Conservation (phyloP, 495 filamentous ascomycete genomes). For the Penicillium diatomitis region DNA sequence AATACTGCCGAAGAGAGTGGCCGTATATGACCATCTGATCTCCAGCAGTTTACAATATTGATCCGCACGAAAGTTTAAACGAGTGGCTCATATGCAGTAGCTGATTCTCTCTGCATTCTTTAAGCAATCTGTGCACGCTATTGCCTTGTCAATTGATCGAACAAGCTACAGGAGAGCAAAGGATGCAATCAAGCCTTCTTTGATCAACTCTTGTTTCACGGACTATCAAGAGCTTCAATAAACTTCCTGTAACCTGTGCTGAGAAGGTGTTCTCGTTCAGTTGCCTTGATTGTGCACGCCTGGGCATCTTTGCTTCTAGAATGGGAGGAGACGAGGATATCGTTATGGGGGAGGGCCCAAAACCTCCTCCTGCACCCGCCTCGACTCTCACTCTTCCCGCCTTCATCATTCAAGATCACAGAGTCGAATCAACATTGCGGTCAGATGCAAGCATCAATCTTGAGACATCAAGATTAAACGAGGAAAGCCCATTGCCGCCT, state of each 20-base stretch:
- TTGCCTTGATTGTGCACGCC: background rate
- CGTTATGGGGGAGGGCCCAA: constrained; percentile 29
- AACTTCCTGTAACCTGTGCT: too few relatives aligned
- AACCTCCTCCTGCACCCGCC: constrained; percentile 10
- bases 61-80: too few relatives aligned
- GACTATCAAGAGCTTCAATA: too few relatives aligned
- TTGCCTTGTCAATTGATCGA: constrained; percentile 1
- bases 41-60: too few relatives aligned
- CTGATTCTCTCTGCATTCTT: background rate
- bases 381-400: constrained; percentile 9
- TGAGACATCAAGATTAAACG: too few relatives aligned
- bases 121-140: background rate
- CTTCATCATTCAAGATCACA: constrained; percentile 9
- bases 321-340: constrained; percentile 36
- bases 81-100: too few relatives aligned
- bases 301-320: background rate
- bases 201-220: too few relatives aligned
- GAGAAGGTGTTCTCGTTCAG: background rate
- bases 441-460: too few relatives aligned
- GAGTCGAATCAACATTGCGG: constrained; percentile 19
- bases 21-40: constrained; percentile 3
- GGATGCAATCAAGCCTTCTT: too few relatives aligned
- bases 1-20: constrained; percentile 2
- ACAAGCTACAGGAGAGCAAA: background rate
- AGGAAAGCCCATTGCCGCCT: constrained; percentile 3